phyloP scores from a whole-genome alignment of 371 early-diverging fungal genomes.

The Batrachochytrium dendrobatidis region DNA sequence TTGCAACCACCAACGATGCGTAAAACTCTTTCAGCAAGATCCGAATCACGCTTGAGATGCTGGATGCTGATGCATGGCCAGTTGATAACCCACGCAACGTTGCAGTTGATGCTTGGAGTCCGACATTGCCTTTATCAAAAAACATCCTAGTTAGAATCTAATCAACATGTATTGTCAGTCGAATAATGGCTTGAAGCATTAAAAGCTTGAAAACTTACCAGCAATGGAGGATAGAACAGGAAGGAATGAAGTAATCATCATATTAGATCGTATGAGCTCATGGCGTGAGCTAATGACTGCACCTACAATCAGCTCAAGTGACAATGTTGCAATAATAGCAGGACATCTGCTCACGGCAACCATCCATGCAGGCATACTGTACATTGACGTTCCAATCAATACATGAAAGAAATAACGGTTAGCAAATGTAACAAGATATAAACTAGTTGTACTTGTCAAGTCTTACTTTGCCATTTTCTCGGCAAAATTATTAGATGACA shows the following conservation, averaged over 20 bases:
- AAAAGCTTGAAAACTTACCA: constrained; percentile 12
- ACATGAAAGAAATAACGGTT: not conserved
- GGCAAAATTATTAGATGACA: constrained; percentile 25
- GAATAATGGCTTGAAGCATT: not conserved
- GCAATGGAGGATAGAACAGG: constrained; percentile 33
- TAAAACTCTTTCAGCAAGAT: constrained; percentile 26
- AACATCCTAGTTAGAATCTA: not conserved
- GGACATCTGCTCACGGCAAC: constrained; percentile 27
- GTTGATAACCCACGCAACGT: constrained; percentile 37
- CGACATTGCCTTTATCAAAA: constrained; percentile 26
- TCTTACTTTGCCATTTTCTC: constrained; percentile 23
- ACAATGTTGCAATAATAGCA: constrained; percentile 29
- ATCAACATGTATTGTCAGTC: not conserved
- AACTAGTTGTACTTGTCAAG: not conserved
- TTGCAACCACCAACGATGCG: constrained; percentile 16
- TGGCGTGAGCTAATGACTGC: constrained; percentile 17
- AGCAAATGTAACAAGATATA: not conserved
- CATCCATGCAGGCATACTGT: constrained; percentile 28
- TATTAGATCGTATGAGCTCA: constrained; percentile 11
- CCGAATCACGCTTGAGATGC: constrained; percentile 7
- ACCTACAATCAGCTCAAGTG: constrained; percentile 30
- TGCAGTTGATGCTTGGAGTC: constrained; percentile 34
- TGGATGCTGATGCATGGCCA: constrained; percentile 27
- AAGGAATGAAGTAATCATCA: constrained; percentile 30
- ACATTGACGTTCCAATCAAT: not conserved